Evolutionary conservation across 2,329 filamentous ascomycete species (phyloP), one percentile per base, ranked within the genome.

Genomic region (Talaromyces sp.): DNA sequence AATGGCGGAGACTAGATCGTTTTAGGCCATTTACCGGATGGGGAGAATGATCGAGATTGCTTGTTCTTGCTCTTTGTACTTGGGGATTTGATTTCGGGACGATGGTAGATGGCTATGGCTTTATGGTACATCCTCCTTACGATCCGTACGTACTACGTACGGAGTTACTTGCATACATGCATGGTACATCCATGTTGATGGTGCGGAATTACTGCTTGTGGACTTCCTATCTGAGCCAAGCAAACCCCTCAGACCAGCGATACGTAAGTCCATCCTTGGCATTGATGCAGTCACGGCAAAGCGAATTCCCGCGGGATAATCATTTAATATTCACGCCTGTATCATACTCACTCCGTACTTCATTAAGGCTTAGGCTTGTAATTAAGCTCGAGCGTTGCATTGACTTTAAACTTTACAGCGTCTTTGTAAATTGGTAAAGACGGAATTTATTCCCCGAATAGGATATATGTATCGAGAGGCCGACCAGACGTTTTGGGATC

Each of bases 21-120:
- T 62, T 65, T 65, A 65, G 64, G 58, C 64, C 36, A 65, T 62
- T 65, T 65, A 65, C 64, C 53, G 10, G 11, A 62, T 56, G 25
- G 3, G 63, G 63, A 65, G 25, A 51, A 40, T 51, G 51, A 43
- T 63, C n/a, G 15, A n/a, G n/a, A 40, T 13, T 27, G 38, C 40
- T 29, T 49, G 45, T 6, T 51, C 10, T 25, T 47, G 11, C 45
- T n/a, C n/a, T n/a, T n/a, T n/a, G n/a, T n/a, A n/a, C n/a, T n/a
- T n/a, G n/a, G n/a, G n/a, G n/a, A n/a, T n/a, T n/a, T n/a, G n/a
- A n/a, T n/a, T n/a, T n/a, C n/a, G n/a, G n/a, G n/a, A n/a, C n/a
- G n/a, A n/a, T n/a, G n/a, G n/a, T n/a, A n/a, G n/a, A n/a, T n/a
- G n/a, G n/a, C n/a, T n/a, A n/a, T n/a, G n/a, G n/a, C n/a, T n/a